Conservation (phyloP, 805 yeast genomes). For the Candida insectorum region DNA sequence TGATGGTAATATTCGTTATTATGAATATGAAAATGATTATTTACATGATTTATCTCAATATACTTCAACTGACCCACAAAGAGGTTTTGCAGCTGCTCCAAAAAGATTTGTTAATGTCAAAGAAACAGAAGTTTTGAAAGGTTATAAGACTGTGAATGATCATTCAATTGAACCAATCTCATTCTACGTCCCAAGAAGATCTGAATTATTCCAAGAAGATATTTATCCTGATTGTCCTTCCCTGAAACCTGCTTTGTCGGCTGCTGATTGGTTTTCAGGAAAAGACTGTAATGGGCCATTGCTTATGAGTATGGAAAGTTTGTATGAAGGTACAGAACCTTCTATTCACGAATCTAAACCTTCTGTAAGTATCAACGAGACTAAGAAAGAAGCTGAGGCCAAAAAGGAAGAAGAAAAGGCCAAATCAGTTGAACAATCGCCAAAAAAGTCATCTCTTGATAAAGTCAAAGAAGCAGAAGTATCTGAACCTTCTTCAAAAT, state of each 20-base stretch:
- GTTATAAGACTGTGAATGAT: slow-evolving; percentile 87
- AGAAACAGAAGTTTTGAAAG: slow-evolving; percentile 80
- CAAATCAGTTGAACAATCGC: slow-evolving; percentile 8
- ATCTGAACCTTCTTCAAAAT: slow-evolving; percentile 12
- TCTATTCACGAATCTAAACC: slow-evolving; percentile 40
- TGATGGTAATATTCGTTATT: slow-evolving; percentile 95
- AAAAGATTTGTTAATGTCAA: slow-evolving; percentile 72
- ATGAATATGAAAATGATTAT: slow-evolving; percentile 82
- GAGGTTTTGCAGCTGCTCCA: slow-evolving; percentile 92
- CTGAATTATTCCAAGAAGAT: slow-evolving; percentile 89
- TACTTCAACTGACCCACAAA: slow-evolving; percentile 86
- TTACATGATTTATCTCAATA: slow-evolving; percentile 84
- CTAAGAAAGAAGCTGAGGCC: slow-evolving; percentile 19
- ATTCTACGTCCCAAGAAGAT: slow-evolving; percentile 88
- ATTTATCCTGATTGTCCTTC: slow-evolving; percentile 92
- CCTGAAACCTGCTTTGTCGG: slow-evolving; percentile 68
- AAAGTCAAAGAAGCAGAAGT: slow-evolving; percentile 4
- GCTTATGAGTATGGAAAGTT: slow-evolving; percentile 66
- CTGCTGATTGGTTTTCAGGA: slow-evolving; percentile 79
- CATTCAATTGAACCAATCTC: slow-evolving; percentile 84
- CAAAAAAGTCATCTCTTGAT: slow-evolving; percentile 9
- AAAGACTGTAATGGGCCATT: slow-evolving; percentile 81
- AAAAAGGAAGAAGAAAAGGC: slow-evolving; percentile 10
- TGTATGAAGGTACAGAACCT: slow-evolving; percentile 74
- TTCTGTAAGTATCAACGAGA: slow-evolving; percentile 24